Percentiles rank a stretch among this genome's conserved stretches.
These are phyloP conservation scores for Tulasnella sp. DNA, from an alignment of 768 basidiomycete genomes.

Conservation along the genomic window DNA sequence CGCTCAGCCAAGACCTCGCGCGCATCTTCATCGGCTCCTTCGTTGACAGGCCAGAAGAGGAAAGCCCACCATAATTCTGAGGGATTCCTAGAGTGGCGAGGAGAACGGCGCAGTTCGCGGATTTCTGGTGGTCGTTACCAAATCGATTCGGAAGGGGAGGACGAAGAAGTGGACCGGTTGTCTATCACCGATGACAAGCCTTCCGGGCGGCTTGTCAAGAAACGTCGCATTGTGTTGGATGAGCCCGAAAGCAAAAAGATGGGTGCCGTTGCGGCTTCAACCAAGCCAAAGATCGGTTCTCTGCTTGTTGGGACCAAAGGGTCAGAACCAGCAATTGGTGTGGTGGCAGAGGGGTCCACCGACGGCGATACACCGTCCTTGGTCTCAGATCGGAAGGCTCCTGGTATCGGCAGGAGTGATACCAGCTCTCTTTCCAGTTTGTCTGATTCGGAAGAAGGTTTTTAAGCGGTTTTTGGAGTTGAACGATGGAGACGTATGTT, in stretches of 20 bases:
- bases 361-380: neutral
- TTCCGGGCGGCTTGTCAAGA: neutral
- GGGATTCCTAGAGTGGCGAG: conserved; percentile 15
- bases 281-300: neutral
- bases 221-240: neutral
- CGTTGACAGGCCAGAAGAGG: conserved; percentile 6
- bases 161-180: neutral
- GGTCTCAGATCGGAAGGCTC: neutral
- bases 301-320: neutral
- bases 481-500: neutral
- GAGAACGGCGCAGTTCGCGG: conserved; percentile 21
- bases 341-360: neutral
- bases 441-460: conserved; percentile 5
- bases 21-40: conserved; percentile 8
- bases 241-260: neutral
- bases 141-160: neutral
- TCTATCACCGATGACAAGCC: neutral
- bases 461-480: neutral
- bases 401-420: neutral
- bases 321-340: neutral
- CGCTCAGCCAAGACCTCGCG: neutral
- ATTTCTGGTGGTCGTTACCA: neutral
- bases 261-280: neutral
- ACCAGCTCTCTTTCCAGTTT: neutral
- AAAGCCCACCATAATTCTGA: neutral